Conservation (phyloP, 805 yeast genomes). For the Cyberlindnera veronae region DNA sequence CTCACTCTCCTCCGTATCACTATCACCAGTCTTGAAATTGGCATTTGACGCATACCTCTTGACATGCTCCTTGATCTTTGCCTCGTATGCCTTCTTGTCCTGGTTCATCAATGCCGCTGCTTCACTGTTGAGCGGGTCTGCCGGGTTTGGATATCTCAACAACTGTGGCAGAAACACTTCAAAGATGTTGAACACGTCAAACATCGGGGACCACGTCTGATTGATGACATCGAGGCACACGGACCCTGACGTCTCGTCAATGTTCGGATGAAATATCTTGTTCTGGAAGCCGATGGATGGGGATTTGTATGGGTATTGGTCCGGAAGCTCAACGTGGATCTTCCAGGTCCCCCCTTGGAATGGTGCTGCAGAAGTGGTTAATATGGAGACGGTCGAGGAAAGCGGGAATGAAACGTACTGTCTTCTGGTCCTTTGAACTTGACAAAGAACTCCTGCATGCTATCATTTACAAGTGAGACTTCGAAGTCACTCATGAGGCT, state of each 20-base stretch:
- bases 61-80: conserved; percentile 71
- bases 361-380: no score
- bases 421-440: conserved; percentile 82
- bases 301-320: conserved; percentile 91
- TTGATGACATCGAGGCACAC: conserved; percentile 95
- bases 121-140: conserved; percentile 89
- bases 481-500: conserved; percentile 89
- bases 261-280: conserved; percentile 91
- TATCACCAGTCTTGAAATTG: conserved; percentile 42
- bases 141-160: conserved; percentile 86
- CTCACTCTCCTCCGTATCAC: conserved; percentile 45
- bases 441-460: conserved; percentile 82
- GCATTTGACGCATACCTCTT: conserved; percentile 57
- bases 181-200: conserved; percentile 84
- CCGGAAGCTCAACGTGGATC: conserved; percentile 89
- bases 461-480: conserved; percentile 77
- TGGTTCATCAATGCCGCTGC: conserved; percentile 78
- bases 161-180: conserved; percentile 93
- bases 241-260: conserved; percentile 85
- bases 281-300: conserved; percentile 94
- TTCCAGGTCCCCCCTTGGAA: conserved; percentile 90
- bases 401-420: conserved; percentile 36
- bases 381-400: no score
- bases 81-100: conserved; percentile 63
- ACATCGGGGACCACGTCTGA: conserved; percentile 98